Evolutionary conservation across 2,329 filamentous ascomycete species (phyloP).

Genomic region (Botryotinia globosa): DNA sequence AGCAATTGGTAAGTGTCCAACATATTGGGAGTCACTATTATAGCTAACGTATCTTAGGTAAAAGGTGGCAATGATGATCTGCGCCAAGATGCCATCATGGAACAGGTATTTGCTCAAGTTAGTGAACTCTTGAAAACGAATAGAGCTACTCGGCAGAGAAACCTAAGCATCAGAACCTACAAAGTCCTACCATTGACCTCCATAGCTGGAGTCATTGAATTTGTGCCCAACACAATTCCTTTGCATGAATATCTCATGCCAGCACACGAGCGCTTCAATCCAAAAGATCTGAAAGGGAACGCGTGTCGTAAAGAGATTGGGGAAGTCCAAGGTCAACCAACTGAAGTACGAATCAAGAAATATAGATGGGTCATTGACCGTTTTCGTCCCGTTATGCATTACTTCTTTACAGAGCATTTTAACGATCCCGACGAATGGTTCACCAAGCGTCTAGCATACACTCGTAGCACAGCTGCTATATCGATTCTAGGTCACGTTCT

Average conservation of each 20-base stretch:
- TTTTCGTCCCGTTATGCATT: constrained; percentile 91
- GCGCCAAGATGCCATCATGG: constrained; percentile 97
- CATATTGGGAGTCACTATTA: neutral
- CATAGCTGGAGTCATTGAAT: constrained; percentile 89
- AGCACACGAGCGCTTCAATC: constrained; percentile 82
- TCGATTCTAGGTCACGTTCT: constrained; percentile 93
- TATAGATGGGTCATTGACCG: constrained; percentile 76
- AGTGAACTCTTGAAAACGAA: constrained; percentile 86
- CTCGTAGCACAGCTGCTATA: constrained; percentile 87
- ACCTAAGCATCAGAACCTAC: constrained; percentile 90
- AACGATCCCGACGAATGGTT: constrained; percentile 97
- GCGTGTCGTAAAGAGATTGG: constrained; percentile 78
- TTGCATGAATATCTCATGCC: constrained; percentile 90
- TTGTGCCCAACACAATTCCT: constrained; percentile 89
- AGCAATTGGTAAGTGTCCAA: constrained; percentile 63
- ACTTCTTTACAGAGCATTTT: constrained; percentile 97
- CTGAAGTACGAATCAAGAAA: constrained; percentile 67
- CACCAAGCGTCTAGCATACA: constrained; percentile 81
- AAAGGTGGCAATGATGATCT: constrained; percentile 96
- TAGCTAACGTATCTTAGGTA: constrained; percentile 49
- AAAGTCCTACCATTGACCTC: constrained; percentile 89
- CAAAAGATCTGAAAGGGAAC: constrained; percentile 73
- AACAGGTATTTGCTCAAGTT: constrained; percentile 96
- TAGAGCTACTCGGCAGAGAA: constrained; percentile 80
- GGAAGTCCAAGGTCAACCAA: constrained; percentile 65